phyloP scores from a whole-genome alignment of 352 stramenopile species.

The Phytophthora ohioensis region DNA sequence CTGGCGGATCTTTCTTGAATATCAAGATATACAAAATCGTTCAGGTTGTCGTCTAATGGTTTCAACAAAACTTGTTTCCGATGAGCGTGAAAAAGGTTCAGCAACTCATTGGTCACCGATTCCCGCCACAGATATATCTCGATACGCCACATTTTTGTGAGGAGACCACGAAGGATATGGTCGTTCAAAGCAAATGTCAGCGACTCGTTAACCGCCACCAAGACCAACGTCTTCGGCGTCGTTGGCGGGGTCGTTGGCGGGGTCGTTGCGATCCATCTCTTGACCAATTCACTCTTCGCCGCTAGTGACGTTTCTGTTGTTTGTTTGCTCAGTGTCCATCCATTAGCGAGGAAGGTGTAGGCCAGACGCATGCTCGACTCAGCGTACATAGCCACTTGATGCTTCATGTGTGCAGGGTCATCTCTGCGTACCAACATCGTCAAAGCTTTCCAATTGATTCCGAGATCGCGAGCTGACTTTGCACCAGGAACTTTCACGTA shows the following conservation, averaged over 20 bases:
- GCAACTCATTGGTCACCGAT: neutral
- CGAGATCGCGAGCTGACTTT: neutral
- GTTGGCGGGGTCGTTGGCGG: neutral
- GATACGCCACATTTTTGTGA: neutral
- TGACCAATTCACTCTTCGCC: neutral
- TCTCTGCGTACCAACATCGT: neutral
- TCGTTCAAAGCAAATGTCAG: neutral
- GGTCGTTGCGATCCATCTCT: neutral
- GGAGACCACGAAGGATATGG: neutral
- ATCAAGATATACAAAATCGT: neutral
- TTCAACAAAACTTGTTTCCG: neutral
- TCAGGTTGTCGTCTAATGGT: neutral
- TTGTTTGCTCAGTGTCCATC: neutral
- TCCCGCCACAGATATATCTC: neutral
- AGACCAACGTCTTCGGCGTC: neutral
- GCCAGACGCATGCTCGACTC: neutral
- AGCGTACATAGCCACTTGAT: conserved; percentile 1
- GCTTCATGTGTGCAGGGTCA: neutral
- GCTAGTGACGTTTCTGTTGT: neutral
- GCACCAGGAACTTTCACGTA: neutral
- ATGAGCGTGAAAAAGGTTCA: neutral
- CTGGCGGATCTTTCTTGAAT: neutral
- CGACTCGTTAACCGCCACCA: neutral
- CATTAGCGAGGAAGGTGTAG: neutral
- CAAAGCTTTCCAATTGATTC: neutral